Evolutionary conservation across 805 yeast genomes (phyloP).

Genomic region (Ogataea nitratoaversa): DNA sequence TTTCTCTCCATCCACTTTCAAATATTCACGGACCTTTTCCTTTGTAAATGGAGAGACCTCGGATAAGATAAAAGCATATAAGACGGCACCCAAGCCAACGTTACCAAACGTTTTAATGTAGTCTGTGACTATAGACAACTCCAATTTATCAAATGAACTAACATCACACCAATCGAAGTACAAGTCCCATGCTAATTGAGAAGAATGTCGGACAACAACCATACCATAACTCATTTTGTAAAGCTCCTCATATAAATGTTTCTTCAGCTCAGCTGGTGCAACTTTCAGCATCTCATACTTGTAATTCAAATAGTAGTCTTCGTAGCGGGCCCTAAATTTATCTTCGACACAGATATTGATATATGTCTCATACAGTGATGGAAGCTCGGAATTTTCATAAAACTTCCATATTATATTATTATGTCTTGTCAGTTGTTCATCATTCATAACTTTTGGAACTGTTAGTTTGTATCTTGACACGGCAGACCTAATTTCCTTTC

Average conservation of each 20-base stretch:
- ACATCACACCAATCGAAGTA: conserved; percentile 73
- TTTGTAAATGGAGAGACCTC: conserved; percentile 61
- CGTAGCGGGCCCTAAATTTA: conserved; percentile 49
- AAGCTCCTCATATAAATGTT: conserved; percentile 37
- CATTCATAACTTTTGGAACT: conserved; percentile 39
- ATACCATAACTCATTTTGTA: conserved; percentile 62
- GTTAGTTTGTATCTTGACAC: conserved; percentile 47
- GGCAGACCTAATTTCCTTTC: conserved; percentile 34
- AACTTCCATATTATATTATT: conserved; percentile 42
- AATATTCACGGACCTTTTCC: conserved; percentile 21
- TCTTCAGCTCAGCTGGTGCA: conserved; percentile 44
- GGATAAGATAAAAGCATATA: conserved; percentile 62
- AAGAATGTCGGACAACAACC: conserved; percentile 61
- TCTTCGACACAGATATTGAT: conserved; percentile 61
- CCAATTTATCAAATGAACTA: conserved; percentile 43
- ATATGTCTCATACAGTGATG: conserved; percentile 48
- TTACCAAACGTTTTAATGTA: conserved; percentile 54
- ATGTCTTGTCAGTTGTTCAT: conserved; percentile 36
- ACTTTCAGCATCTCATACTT: conserved; percentile 49
- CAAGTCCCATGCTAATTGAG: conserved; percentile 65
- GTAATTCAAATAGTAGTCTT: conserved; percentile 56
- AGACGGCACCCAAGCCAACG: conserved; percentile 53
- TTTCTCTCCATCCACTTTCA: conserved; percentile 11
- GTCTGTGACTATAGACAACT: conserved; percentile 40
- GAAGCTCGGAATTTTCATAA: conserved; percentile 48